Base-by-base conservation (phyloP, 768 basidiomycete genomes). In the Suillus occidentalis region DNA sequence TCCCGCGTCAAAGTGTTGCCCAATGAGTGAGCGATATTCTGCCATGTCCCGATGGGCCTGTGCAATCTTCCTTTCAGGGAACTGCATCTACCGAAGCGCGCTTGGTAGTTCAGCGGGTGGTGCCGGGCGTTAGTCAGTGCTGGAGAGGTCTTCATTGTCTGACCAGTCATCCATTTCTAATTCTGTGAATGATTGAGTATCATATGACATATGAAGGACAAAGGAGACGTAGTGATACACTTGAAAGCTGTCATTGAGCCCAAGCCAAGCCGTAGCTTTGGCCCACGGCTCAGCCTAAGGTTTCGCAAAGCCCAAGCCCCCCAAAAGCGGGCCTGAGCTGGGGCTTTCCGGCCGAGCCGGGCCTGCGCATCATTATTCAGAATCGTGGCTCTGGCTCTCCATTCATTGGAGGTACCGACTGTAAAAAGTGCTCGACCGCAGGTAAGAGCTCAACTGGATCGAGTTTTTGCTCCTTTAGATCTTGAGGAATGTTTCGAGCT, bases 391-490 rank as follows among this genome's bases (percentile, higher is more conserved):
- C 97, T 83, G 14, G 92, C 89, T 61, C 97, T 88, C 94, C 96
- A 99, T 76, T 97, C 95, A 66, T 95, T 1, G 97, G 97, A 55
- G 94, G 91, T 36, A 99, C 89, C 1, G 90, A 93, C 72, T 95
- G 91, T 58, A 99, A 76, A 79, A 99, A 99, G 66, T 93, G 89
- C 74, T 99, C 97, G 66, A 99, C 90, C 6, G 95, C 91, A 18
- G 90, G 90, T 73, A 99, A 91, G 39, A 99, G 78, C 69, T 95
- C 92, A 20, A 94, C 89, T 22, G 95, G 91, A 73, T 94, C 91
- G 42, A 99, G 82, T 22, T 87, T 83, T 5, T 86, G 82, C 50
- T 94, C 90, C 67, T 86, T 86, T 55, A 99, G 84, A 74, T 96
- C 94, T 72, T 95, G 92, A 6, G 95, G 95, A 57, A 98, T 94